phyloP scores from a whole-genome alignment of 495 filamentous ascomycete genomes.

The Pseudevernia furfuracea region DNA sequence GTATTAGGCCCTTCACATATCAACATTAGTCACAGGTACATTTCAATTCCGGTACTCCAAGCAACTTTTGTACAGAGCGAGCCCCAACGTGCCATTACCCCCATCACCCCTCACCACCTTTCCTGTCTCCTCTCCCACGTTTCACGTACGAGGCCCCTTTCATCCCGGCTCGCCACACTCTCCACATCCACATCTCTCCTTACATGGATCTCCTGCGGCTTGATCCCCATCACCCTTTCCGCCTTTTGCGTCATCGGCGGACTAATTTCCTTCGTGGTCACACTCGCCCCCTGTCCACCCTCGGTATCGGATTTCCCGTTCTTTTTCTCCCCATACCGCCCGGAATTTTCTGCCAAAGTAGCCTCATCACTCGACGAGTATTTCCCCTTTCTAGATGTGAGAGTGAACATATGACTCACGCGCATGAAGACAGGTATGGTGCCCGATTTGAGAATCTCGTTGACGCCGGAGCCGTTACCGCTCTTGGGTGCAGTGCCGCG shows the following conservation, averaged over 20 bases:
- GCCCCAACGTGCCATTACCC: neutral
- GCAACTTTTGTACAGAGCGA: neutral
- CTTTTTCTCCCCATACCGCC: neutral
- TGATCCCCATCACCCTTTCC: neutral
- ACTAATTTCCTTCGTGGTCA: neutral
- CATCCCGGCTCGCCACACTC: conserved; percentile 10
- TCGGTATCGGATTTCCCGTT: neutral
- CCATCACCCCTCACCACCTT: neutral
- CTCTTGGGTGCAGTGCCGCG: neutral
- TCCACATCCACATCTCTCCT: conserved; percentile 18
- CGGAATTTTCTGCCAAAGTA: neutral
- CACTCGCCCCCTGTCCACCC: neutral
- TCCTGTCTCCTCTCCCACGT: neutral
- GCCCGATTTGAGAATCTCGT: conserved; percentile 9
- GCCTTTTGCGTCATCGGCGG: neutral
- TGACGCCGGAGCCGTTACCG: neutral
- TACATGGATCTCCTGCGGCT: conserved; percentile 2
- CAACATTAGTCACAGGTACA: neutral
- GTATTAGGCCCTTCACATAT: neutral
- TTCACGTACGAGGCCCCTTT: neutral
- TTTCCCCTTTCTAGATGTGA: neutral
- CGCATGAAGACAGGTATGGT: conserved; percentile 15
- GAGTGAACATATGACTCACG: conserved; percentile 2
- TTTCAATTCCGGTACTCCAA: neutral
- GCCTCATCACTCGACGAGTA: neutral